phyloP scores from a whole-genome alignment of 306 rosid species.

The Ormosia emarginata region DNA sequence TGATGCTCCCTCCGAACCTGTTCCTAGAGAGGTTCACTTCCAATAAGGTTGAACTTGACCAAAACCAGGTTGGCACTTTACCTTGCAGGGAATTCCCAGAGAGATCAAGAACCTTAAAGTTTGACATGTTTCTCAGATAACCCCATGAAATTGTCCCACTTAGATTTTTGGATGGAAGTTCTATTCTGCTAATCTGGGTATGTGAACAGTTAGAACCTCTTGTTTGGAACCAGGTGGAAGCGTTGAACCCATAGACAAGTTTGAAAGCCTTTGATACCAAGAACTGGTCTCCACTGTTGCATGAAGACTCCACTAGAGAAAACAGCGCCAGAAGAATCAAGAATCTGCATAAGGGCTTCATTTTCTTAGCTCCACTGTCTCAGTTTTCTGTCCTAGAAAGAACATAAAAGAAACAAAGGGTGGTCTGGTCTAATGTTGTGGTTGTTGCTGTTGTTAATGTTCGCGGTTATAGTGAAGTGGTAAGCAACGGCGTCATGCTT shows the following conservation, averaged over 20 bases:
- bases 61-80: constrained; percentile 58
- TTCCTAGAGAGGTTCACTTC: constrained; percentile 57
- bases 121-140: constrained; percentile 51
- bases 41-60: constrained; percentile 37
- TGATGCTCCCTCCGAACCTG: constrained; percentile 61
- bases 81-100: constrained; percentile 66
- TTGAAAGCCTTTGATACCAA: constrained; percentile 60
- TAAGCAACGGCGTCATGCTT: constrained; percentile 19
- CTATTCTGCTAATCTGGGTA: constrained; percentile 36
- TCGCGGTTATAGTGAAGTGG: constrained; percentile 10
- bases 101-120: constrained; percentile 53
- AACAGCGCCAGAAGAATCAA: constrained; percentile 36
- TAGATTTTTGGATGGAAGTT: constrained; percentile 58
- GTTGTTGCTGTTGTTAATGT: not conserved
- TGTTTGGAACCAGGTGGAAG: constrained; percentile 38
- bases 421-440: not conserved
- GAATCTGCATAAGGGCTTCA: constrained; percentile 43
- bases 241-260: constrained; percentile 60
- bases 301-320: constrained; percentile 39
- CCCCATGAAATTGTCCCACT: constrained; percentile 65
- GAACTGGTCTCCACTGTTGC: constrained; percentile 50
- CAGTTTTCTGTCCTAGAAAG: not conserved
- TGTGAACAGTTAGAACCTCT: constrained; percentile 38
- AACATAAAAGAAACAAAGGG: not conserved
- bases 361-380: not conserved